Conservation (phyloP, 768 basidiomycete genomes). For the Termitomyces heimii region DNA sequence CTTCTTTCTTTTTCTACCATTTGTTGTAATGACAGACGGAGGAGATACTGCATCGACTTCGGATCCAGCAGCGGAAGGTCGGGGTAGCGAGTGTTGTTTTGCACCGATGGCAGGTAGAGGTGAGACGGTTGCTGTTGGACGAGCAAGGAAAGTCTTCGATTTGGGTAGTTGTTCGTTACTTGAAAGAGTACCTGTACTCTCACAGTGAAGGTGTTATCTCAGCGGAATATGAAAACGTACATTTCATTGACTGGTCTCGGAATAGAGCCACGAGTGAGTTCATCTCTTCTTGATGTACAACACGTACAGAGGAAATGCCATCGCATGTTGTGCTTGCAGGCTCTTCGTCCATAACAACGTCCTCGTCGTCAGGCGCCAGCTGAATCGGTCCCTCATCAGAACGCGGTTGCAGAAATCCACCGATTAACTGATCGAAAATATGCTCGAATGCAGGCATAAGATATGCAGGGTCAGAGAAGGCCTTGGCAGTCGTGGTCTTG, state of each 20-base stretch:
- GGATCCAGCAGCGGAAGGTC: neutral
- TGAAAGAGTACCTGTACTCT: neutral
- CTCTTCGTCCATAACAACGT: constrained; percentile 39
- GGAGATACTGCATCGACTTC: constrained; percentile 4
- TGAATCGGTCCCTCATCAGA: constrained; percentile 8
- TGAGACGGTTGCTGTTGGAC: neutral
- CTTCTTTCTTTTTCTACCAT: constrained; percentile 56
- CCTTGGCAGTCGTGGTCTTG: constrained; percentile 6
- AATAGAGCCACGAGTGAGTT: constrained; percentile 59
- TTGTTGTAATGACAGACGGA: constrained; percentile 20
- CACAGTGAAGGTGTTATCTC: neutral
- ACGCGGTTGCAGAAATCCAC: constrained; percentile 26
- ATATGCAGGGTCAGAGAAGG: constrained; percentile 67
- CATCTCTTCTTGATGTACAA: constrained; percentile 52
- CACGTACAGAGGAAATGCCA: constrained; percentile 17
- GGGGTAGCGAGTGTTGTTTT: constrained; percentile 8
- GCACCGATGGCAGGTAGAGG: neutral
- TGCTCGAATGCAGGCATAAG: constrained; percentile 68
- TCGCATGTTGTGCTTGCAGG: constrained; percentile 10
- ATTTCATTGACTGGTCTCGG: constrained; percentile 38
- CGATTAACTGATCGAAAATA: constrained; percentile 57
- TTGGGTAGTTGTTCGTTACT: constrained; percentile 5
- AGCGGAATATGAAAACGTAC: constrained; percentile 21
- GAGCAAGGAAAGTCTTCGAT: neutral
- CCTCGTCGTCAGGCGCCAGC: constrained; percentile 27